Percentiles rank a stretch among this genome's conserved stretches.
phyloP scores from a whole-genome alignment of 2,329 filamentous ascomycete species.

The Gaeumannomyces sp. region DNA sequence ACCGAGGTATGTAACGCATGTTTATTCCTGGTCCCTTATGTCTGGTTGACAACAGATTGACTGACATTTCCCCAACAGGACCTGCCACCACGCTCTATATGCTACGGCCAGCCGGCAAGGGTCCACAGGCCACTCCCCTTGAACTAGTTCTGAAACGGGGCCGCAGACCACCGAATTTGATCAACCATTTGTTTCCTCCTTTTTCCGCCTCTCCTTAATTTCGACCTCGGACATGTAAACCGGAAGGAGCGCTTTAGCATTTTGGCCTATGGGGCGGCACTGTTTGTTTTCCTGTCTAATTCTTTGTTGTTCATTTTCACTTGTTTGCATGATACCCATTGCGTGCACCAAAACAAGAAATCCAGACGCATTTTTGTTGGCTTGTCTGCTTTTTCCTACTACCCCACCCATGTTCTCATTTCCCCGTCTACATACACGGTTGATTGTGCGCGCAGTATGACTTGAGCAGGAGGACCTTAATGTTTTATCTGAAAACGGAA shows the following conservation, averaged over 20 bases:
- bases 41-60: not conserved
- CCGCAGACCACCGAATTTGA: too few relatives aligned
- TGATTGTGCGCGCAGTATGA: not conserved
- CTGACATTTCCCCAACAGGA: not conserved
- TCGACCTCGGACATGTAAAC: not conserved
- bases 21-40: not conserved
- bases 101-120: constrained; percentile 19
- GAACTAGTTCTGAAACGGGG: too few relatives aligned
- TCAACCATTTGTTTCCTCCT: too few relatives aligned
- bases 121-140: constrained; percentile 14
- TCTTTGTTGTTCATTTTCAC: constrained; percentile 7
- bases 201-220: not conserved
- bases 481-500: not conserved
- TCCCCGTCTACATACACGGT: not conserved
- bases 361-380: constrained; percentile 3
- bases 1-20: constrained; percentile 52
- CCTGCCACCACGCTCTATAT: constrained; percentile 14
- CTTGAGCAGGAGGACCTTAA: not conserved
- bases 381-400: not conserved
- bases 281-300: constrained; percentile 1
- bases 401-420: not conserved
- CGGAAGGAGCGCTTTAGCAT: not conserved
- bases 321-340: constrained; percentile 21
- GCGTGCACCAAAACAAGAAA: constrained; percentile 10
- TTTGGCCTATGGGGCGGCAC: not conserved